Evolutionary conservation across 2,329 filamentous ascomycete genomes (phyloP), one percentile per base, ranked within the genome.

Genomic region (Colletotrichum eremochloae): DNA sequence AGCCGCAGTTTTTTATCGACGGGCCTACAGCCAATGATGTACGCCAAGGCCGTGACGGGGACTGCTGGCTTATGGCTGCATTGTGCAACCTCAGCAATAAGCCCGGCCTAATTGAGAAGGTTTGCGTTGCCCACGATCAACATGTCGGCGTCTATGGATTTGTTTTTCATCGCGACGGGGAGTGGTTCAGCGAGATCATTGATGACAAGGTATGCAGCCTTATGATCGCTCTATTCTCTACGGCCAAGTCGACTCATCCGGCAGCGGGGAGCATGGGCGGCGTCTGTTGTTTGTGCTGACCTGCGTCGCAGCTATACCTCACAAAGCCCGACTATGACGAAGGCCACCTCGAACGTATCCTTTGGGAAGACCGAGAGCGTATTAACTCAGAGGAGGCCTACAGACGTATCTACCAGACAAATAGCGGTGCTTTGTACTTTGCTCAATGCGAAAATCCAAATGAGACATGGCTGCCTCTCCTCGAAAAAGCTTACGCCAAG

Each of bases 11-110:
- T 79, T 96, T 90, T 78, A 90, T 94, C 73, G 92, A 95, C 75
- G 92, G 93, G 0, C 91, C 93, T 2, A 91, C 90, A 11, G 91
- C 93, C 24, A 92, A 92, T 74, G 94, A 97, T 80, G 91, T 97
- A 29, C 88, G 92, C 42, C 94, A 96, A 80, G 94, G 94, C 1
- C 87, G 88, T 11, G 90, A 92, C 74, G 94, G 94, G 2, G 93
- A 97, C 78, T 97, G 94, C 80, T 97, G 94, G 94, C 89, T 96
- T 69, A 90, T 97, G 84, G 92, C 94, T 8, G 93, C 93, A 1
- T 81, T 97, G 53, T 94, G 92, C 73, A 94, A 93, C 0, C 86
- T 97, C 73, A 91, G 90, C 75, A 94, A 94, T 78, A 93, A 93
- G 80, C 83, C 88, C 29, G 90, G 89, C 0, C 80, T 95, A 73